Conservation (phyloP, 73 alveolate genomes). For the Paramecium octaurelia region DNA sequence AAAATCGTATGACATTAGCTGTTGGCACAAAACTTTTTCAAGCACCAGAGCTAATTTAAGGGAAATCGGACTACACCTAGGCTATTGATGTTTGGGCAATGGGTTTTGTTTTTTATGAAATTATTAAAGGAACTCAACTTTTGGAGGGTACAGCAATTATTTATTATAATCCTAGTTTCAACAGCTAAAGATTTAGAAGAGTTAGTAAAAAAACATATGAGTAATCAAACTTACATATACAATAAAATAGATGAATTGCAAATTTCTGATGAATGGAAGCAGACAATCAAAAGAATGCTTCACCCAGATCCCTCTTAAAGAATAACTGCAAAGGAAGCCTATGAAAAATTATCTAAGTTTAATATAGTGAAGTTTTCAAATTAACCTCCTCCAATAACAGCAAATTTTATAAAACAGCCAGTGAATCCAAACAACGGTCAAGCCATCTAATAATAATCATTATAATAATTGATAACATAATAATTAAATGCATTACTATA, state of each 20-base stretch:
- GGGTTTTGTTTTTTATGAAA: not conserved
- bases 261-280: not conserved
- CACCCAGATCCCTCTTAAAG: not conserved
- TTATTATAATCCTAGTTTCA: not conserved
- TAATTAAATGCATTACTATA: not conserved
- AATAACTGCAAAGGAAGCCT: not conserved
- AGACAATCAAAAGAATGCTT: not conserved
- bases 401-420: no score
- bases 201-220: not conserved
- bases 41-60: not conserved
- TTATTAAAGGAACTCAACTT: not conserved
- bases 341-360: not conserved
- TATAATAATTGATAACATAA: not conserved
- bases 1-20: not conserved
- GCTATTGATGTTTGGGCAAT: slow-evolving; percentile 3
- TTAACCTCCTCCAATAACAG: not conserved
- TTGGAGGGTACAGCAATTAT: not conserved
- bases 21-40: not conserved
- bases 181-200: not conserved
- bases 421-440: not conserved
- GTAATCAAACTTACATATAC: not conserved
- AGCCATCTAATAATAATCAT: not conserved
- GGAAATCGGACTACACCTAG: not conserved
- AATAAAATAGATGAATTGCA: not conserved
- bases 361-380: not conserved